Conservation (phyloP, 805 yeast genomes). For the Clavispora fructus region DNA sequence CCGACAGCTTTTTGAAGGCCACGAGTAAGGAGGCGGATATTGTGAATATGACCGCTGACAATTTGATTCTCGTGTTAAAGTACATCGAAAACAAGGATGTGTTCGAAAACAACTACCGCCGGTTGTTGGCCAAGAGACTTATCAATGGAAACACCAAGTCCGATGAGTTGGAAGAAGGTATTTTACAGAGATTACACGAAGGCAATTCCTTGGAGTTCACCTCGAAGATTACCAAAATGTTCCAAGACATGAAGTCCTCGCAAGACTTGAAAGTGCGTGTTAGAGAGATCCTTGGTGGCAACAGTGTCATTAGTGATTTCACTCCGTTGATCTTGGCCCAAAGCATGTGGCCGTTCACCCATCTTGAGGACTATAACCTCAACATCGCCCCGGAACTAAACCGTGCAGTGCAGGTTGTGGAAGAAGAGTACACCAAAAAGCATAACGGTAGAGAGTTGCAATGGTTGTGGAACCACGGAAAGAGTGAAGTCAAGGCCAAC, state of each 20-base stretch:
- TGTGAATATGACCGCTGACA: conserved; percentile 75
- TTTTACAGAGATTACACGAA: conserved; percentile 80
- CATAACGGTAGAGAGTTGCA: conserved; percentile 85
- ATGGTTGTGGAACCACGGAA: conserved; percentile 95
- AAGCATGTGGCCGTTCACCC: conserved; percentile 80
- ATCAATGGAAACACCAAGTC: conserved; percentile 82
- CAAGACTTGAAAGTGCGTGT: conserved; percentile 64
- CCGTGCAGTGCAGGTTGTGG: conserved; percentile 61
- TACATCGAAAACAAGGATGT: conserved; percentile 92
- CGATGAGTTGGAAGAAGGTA: conserved; percentile 77
- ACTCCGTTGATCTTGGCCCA: conserved; percentile 78
- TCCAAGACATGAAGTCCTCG: conserved; percentile 85
- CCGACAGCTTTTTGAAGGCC: conserved; percentile 77
- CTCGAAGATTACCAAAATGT: conserved; percentile 91
- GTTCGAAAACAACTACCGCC: conserved; percentile 88
- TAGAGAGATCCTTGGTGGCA: conserved; percentile 34
- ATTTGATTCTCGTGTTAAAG: conserved; percentile 80
- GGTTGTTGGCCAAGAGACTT: conserved; percentile 81
- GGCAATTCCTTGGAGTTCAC: conserved; percentile 92
- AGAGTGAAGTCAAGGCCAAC: conserved; percentile 87
- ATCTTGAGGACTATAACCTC: conserved; percentile 33
- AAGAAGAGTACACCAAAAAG: conserved; percentile 61
- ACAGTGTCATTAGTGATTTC: conserved; percentile 44
- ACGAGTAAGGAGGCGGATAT: conserved; percentile 64
- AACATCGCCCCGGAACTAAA: conserved; percentile 65